Evolutionary conservation across 495 filamentous ascomycete species (phyloP).

Genomic region (Penicillium atrosanguineum): DNA sequence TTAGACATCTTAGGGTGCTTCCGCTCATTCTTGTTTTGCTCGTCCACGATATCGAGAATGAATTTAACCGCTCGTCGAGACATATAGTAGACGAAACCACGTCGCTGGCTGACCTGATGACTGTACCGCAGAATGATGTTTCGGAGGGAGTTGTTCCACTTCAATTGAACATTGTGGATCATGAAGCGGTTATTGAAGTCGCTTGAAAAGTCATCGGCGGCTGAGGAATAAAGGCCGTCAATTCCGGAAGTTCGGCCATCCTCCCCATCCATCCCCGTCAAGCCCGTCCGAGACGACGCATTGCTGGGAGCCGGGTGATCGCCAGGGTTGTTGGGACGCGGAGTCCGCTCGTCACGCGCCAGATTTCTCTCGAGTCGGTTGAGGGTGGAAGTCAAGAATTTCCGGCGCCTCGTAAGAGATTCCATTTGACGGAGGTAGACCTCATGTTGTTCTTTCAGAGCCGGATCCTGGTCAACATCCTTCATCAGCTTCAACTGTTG

Average conservation of each 20-base stretch:
- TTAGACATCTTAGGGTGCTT: conserved; percentile 38
- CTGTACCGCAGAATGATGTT: conserved; percentile 97
- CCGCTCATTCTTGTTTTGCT: conserved; percentile 70
- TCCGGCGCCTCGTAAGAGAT: conserved; percentile 68
- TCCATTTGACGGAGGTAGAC: conserved; percentile 65
- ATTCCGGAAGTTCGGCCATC: conserved; percentile 42
- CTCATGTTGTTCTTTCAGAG: conserved; percentile 61
- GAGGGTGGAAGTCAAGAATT: conserved; percentile 75
- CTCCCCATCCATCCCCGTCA: conserved; percentile 47
- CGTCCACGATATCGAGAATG: conserved; percentile 94
- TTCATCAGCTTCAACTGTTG: conserved; percentile 60
- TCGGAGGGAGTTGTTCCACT: conserved; percentile 95
- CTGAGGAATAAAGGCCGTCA: conserved; percentile 40
- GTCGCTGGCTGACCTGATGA: conserved; percentile 92
- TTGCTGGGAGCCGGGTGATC: conserved; percentile 43
- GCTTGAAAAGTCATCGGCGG: conserved; percentile 66
- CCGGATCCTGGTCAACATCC: conserved; percentile 50
- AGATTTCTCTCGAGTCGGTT: conserved; percentile 61
- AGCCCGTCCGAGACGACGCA: conserved; percentile 39
- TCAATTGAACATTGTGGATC: conserved; percentile 93
- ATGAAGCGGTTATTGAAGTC: conserved; percentile 99
- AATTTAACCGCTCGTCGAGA: conserved; percentile 95
- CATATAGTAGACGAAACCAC: conserved; percentile 97
- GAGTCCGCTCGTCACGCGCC: conserved; percentile 33
- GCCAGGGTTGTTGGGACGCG: conserved; percentile 25